phyloP scores from a whole-genome alignment of 2,329 filamentous ascomycete genomes.

The Ceratocystis cacaofunesta region DNA sequence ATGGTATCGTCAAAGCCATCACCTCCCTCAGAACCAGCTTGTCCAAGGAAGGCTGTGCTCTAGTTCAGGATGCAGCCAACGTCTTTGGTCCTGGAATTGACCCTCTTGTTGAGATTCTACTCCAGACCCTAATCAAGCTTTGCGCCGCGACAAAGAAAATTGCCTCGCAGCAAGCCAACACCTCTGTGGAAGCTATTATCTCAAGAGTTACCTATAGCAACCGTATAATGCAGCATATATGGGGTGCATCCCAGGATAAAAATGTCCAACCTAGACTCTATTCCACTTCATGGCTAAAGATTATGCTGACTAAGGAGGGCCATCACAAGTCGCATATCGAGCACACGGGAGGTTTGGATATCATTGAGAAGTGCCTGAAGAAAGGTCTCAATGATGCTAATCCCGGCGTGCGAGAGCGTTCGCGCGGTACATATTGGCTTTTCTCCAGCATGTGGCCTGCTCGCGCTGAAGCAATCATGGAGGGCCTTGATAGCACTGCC shows the following conservation, averaged over 20 bases:
- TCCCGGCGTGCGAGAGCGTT: constrained; percentile 74
- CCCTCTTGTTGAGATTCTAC: constrained; percentile 73
- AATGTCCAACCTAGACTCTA: constrained; percentile 76
- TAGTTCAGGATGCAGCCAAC: constrained; percentile 72
- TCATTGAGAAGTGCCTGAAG: constrained; percentile 76
- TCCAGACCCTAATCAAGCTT: constrained; percentile 81
- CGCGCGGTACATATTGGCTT: constrained; percentile 73
- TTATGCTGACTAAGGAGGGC: constrained; percentile 60
- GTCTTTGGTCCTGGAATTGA: constrained; percentile 67
- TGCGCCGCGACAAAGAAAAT: constrained; percentile 88
- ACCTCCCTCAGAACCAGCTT: constrained; percentile 79
- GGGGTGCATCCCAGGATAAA: constrained; percentile 74
- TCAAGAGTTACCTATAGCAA: constrained; percentile 63
- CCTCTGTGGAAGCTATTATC: constrained; percentile 67
- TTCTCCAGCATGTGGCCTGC: constrained; percentile 66
- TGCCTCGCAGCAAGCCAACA: constrained; percentile 66
- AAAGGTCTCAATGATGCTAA: constrained; percentile 83
- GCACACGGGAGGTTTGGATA: constrained; percentile 65
- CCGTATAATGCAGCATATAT: constrained; percentile 75
- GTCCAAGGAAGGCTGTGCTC: constrained; percentile 68
- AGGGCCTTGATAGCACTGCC: constrained; percentile 60
- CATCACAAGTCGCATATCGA: constrained; percentile 72
- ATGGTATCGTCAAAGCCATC: constrained; percentile 76
- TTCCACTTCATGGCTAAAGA: constrained; percentile 70
- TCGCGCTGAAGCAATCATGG: constrained; percentile 64